Conservation (phyloP, 768 basidiomycete species). For the Russula compacta region DNA sequence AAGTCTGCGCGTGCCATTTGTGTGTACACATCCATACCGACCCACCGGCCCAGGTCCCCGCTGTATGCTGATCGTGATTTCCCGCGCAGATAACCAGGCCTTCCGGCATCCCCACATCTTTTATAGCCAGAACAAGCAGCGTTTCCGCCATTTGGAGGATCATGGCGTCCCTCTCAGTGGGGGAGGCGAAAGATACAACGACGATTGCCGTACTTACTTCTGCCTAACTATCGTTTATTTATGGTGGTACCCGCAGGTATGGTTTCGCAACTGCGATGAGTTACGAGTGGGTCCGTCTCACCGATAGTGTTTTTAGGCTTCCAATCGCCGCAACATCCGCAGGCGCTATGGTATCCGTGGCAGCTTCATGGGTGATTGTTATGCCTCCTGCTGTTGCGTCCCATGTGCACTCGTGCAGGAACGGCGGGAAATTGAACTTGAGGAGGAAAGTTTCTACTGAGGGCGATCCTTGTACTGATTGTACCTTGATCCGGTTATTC, state of each 20-base stretch:
- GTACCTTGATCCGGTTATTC: too few species aligned
- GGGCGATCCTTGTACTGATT: too few species aligned
- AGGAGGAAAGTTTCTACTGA: conserved; percentile 31
- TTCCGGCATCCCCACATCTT: conserved; percentile 35
- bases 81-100: conserved; percentile 5
- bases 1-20: background rate
- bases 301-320: conserved; percentile 15
- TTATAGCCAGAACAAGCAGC: conserved; percentile 33
- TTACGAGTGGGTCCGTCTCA: background rate
- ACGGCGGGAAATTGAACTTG: conserved; percentile 37
- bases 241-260: conserved; percentile 36
- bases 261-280: background rate
- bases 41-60: background rate
- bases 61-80: conserved; percentile 25
- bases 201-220: conserved; percentile 34
- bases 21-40: conserved; percentile 1
- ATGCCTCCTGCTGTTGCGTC: conserved; percentile 33
- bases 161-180: conserved; percentile 33
- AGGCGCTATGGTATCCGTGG: conserved; percentile 40
- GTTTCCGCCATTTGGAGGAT: conserved; percentile 30
- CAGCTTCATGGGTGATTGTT: conserved; percentile 33
- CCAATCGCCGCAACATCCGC: conserved; percentile 32
- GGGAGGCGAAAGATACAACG: conserved; percentile 28
- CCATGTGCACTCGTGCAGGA: conserved; percentile 44
- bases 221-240: conserved; percentile 21